Evolutionary conservation across 2,329 filamentous ascomycete genomes (phyloP), one percentile per base, ranked within the genome.

Genomic region (Arthrobotrys iridis): DNA sequence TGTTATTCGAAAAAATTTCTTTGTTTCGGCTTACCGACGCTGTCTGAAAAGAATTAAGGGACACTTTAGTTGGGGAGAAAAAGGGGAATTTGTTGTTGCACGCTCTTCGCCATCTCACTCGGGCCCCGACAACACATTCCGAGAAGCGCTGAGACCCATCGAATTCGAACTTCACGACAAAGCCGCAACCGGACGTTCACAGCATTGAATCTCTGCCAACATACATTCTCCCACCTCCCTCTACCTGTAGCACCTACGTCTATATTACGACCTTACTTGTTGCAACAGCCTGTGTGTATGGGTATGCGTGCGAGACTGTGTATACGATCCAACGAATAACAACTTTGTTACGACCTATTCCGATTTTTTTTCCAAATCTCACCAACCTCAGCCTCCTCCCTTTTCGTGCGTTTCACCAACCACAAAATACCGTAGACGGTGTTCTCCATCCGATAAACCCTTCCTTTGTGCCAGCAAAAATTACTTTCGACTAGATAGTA

Each of bases 61-160:
- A 50, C 37, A 22, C 13, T 35, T 52, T 22, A 30, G n/a, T 26
- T 30, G 45, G 26, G 15, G n/a, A 52, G 48, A 70, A 67, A 70
- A 71, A 71, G 65, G 65, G 66, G 66, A 63, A 46, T 37, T 46
- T 41, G 35, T 45, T 60, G 35, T 60, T 60, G 52, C 33, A 24
- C 24, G 15, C 33, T 26, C 52, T 50, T 24, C 20, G 43, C 43
- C 46, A 58, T 50, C 45, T 50, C 45, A 50, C 20, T 13, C 35
- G 11, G 24, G 6, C 24, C 11, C n/a, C 20, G 40, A 67, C 64
- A 59, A 58, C 64, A 59, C 52, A 26, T 59, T 50, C 37, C 46
- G 50, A 30, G n/a, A 8, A 33, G n/a, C 11, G 37, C 37, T 5
- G 11, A 40, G 37, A 2, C 24, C 40, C 58, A 20, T 60, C 24